Evolutionary conservation across 768 basidiomycete genomes (phyloP).

Genomic region (Lactarius indigo): DNA sequence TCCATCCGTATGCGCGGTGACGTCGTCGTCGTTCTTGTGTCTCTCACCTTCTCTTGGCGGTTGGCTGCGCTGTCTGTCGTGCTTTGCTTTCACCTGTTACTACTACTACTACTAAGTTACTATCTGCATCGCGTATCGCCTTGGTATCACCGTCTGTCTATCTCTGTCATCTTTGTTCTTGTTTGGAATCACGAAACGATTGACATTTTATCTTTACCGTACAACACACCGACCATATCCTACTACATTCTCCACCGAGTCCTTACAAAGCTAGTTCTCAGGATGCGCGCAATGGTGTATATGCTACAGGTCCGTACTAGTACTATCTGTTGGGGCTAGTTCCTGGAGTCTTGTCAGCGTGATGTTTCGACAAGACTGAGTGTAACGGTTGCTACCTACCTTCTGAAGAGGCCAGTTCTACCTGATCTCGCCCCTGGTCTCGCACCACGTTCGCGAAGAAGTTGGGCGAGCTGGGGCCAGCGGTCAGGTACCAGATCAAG

Average conservation of each 20-base stretch:
- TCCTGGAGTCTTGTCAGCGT: not conserved
- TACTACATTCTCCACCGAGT: not conserved
- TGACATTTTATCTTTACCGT: not conserved
- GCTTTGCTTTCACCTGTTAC: not conserved
- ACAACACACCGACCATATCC: not conserved
- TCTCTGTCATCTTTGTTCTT: not conserved
- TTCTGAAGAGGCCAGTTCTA: not conserved
- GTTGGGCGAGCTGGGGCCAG: not conserved
- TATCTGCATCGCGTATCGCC: not conserved
- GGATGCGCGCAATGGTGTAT: not conserved
- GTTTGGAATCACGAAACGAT: not conserved
- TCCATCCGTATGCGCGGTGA: slow-evolving; percentile 79
- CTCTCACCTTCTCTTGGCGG: not conserved
- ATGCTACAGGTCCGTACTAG: not conserved
- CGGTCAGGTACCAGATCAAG: not conserved
- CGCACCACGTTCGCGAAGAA: not conserved
- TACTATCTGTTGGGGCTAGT: not conserved
- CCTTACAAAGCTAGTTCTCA: not conserved
- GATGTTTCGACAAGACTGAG: not conserved
- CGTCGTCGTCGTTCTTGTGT: not conserved
- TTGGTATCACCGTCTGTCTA: not conserved
- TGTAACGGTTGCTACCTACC: not conserved
- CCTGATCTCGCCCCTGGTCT: not conserved
- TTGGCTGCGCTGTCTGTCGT: not conserved
- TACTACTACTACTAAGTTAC: not conserved